phyloP scores from a whole-genome alignment of 306 rosid species.

The Cajanus cajan region DNA sequence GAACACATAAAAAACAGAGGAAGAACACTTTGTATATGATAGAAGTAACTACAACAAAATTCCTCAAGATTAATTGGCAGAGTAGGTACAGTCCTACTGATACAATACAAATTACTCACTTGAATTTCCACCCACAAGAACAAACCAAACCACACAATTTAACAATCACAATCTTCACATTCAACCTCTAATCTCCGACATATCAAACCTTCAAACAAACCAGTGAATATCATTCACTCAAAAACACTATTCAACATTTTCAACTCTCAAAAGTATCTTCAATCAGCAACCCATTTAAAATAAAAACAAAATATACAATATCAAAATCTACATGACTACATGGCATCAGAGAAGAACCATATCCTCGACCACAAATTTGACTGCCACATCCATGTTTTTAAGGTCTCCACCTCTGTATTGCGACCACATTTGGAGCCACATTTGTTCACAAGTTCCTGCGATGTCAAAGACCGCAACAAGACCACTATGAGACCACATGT shows the following conservation, averaged over 20 bases:
- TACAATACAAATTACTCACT: slow-evolving; percentile 68
- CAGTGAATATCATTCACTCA: background rate
- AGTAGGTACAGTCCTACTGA: slow-evolving; percentile 65
- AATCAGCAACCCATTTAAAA: background rate
- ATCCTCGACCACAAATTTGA: no score
- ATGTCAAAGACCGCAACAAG: no score
- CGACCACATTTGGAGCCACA: no score
- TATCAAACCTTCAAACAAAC: background rate
- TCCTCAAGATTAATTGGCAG: slow-evolving; percentile 82
- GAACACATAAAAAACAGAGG: slow-evolving; percentile 5
- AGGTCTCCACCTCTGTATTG: no score
- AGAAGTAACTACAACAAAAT: no score
- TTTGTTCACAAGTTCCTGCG: no score
- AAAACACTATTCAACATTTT: background rate
- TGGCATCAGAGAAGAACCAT: background rate
- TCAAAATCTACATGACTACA: background rate
- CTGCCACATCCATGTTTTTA: no score
- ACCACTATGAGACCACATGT: no score
- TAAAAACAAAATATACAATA: background rate
- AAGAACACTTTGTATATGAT: no score
- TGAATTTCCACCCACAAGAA: slow-evolving; percentile 75
- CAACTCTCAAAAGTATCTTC: background rate
- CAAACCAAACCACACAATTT: background rate
- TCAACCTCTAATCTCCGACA: background rate
- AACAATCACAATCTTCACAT: background rate